Evolutionary conservation across 2,329 filamentous ascomycete species (phyloP).

Genomic region (Sclerotinia subarctica): DNA sequence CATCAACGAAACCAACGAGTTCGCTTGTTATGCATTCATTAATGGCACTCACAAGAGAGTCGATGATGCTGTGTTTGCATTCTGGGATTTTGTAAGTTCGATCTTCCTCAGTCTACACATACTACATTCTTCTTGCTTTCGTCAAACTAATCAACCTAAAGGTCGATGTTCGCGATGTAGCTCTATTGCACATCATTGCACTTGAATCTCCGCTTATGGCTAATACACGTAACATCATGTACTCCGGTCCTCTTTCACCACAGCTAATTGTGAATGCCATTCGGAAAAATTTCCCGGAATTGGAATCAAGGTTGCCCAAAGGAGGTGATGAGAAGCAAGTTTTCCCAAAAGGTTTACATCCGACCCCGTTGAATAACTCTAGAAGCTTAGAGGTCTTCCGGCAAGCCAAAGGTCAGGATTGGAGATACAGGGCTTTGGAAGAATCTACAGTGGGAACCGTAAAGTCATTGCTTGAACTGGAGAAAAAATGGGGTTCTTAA

Average conservation of each 20-base stretch:
- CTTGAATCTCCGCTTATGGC: constrained; percentile 53
- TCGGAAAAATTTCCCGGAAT: constrained; percentile 50
- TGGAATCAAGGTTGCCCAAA: constrained; percentile 45
- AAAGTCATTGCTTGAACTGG: constrained; percentile 32
- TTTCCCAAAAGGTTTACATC: constrained; percentile 29
- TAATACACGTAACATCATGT: constrained; percentile 56
- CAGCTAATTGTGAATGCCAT: constrained; percentile 54
- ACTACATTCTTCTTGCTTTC: neutral
- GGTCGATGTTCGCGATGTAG: constrained; percentile 55
- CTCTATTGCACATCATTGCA: constrained; percentile 57
- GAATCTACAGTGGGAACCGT: constrained; percentile 35
- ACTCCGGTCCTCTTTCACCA: constrained; percentile 57
- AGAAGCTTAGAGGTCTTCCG: constrained; percentile 25
- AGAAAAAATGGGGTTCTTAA: constrained; percentile 26
- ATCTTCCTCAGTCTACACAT: constrained; percentile 21
- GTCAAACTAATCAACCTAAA: neutral
- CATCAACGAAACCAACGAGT: constrained; percentile 66
- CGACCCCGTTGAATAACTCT: constrained; percentile 30
- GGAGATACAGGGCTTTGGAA: constrained; percentile 34
- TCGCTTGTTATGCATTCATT: constrained; percentile 50
- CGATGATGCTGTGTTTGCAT: constrained; percentile 20
- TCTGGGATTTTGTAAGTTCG: constrained; percentile 38
- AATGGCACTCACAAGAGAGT: constrained; percentile 47
- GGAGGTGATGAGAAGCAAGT: constrained; percentile 39
- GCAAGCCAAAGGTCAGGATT: constrained; percentile 19